Conservation (phyloP, 495 filamentous ascomycete genomes). For the Hypoxylon crocopeplum region DNA sequence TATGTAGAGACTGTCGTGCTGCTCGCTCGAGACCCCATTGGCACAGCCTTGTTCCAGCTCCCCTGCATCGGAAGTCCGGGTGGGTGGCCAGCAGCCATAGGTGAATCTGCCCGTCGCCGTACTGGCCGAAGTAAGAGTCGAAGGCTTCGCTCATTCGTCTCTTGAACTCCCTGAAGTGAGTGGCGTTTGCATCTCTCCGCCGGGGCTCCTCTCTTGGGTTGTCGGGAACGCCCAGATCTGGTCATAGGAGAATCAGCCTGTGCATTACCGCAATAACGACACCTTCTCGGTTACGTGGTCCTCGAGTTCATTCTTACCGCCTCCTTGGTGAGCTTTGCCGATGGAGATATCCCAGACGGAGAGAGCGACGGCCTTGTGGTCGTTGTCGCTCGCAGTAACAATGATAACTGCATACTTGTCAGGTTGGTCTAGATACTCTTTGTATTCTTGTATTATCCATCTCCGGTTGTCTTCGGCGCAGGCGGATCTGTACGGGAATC, state of each 20-base stretch:
- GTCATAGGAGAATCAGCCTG: conserved; percentile 26
- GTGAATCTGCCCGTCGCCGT: conserved; percentile 44
- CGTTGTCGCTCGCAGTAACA: conserved; percentile 39
- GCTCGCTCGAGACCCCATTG: conserved; percentile 43
- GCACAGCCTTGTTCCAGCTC: conserved; percentile 42
- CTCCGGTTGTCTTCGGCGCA: conserved; percentile 46
- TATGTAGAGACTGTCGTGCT: conserved; percentile 21
- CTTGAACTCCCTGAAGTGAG: conserved; percentile 42
- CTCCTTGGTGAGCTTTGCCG: conserved; percentile 41
- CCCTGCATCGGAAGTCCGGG: conserved; percentile 42
- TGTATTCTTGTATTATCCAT: conserved; percentile 44
- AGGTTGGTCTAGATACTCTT: conserved; percentile 42
- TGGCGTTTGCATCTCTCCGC: conserved; percentile 41
- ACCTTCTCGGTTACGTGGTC: neutral
- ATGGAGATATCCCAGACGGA: conserved; percentile 45
- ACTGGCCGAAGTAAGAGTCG: conserved; percentile 33
- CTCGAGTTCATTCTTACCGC: conserved; percentile 27
- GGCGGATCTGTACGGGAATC: conserved; percentile 41
- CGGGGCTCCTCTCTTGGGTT: conserved; percentile 3
- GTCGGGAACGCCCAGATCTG: conserved; percentile 24
- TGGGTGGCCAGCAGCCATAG: conserved; percentile 46
- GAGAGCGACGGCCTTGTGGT: conserved; percentile 35
- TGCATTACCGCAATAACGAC: neutral
- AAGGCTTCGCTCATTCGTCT: conserved; percentile 36
- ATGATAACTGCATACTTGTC: conserved; percentile 49